These are phyloP conservation scores for Wickerhamiella slavikovae DNA, from an alignment of 805 yeast genomes.

Conservation along the genomic window DNA sequence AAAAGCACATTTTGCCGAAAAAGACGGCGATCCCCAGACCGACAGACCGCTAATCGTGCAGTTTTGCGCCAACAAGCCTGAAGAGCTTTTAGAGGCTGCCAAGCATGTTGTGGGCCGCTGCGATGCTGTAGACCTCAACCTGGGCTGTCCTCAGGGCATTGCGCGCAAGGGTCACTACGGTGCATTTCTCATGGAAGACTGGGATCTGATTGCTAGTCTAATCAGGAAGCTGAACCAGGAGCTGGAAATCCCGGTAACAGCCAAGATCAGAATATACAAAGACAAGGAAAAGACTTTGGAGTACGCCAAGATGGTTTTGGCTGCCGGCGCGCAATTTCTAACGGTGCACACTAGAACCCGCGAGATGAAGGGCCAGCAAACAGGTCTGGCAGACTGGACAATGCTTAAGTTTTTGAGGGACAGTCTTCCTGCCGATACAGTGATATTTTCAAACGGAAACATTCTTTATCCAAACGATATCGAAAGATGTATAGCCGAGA, in stretches of 20 bases:
- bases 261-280: slow-evolving; percentile 79
- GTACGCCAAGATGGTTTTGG: slow-evolving; percentile 73
- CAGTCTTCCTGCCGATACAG: slow-evolving; percentile 61
- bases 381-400: slow-evolving; percentile 92
- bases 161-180: slow-evolving; percentile 93
- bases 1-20: slow-evolving; percentile 35
- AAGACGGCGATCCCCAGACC: slow-evolving; percentile 46
- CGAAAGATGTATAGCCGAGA: slow-evolving; percentile 38
- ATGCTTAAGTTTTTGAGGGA: slow-evolving; percentile 55
- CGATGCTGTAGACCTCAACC: slow-evolving; percentile 87
- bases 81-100: slow-evolving; percentile 64
- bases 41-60: slow-evolving; percentile 88
- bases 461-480: slow-evolving; percentile 78
- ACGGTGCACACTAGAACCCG: slow-evolving; percentile 92
- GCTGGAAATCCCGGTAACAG: slow-evolving; percentile 75
- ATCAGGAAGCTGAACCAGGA: slow-evolving; percentile 57
- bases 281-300: slow-evolving; percentile 64
- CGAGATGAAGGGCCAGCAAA: slow-evolving; percentile 92
- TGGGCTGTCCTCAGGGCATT: slow-evolving; percentile 97
- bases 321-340: slow-evolving; percentile 88
- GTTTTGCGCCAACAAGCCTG: slow-evolving; percentile 93
- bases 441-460: slow-evolving; percentile 87
- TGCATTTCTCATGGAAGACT: slow-evolving; percentile 89
- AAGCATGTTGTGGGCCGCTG: slow-evolving; percentile 57
- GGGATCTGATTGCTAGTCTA: slow-evolving; percentile 59